Conservation (phyloP, 192 early-diverging fungal genomes). For the Oehlia diaphana region DNA sequence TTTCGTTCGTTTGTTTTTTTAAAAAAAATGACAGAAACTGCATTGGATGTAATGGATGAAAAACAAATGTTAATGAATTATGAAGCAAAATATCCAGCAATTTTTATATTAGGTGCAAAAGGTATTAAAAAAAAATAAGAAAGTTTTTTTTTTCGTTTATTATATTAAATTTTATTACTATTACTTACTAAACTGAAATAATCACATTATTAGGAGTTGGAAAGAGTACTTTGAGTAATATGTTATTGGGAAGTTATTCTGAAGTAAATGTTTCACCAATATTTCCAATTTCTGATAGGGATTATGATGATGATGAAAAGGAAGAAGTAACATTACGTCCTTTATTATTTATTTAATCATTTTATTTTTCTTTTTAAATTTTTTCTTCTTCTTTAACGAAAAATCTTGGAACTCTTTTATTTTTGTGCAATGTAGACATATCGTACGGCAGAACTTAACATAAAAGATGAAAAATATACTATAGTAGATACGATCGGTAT, state of each 20-base stretch:
- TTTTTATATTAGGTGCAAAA: too few species aligned
- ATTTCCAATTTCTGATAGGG: background rate
- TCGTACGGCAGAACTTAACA: background rate
- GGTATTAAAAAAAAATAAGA: too few species aligned
- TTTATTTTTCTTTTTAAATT: background rate
- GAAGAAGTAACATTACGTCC: background rate
- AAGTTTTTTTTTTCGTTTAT: too few species aligned
- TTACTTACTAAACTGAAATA: too few species aligned
- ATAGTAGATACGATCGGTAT: background rate
- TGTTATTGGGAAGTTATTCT: background rate
- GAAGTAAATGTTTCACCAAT: background rate
- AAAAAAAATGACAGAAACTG: too few species aligned
- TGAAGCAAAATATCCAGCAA: too few species aligned
- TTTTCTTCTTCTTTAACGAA: background rate
- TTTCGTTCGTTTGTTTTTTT: too few species aligned
- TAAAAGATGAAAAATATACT: background rate
- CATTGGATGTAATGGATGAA: too few species aligned
- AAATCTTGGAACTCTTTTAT: background rate
- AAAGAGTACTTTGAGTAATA: background rate
- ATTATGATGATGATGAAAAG: background rate
- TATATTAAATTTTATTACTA: too few species aligned
- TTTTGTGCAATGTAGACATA: background rate
- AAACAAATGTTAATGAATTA: too few species aligned
- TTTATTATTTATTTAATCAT: background rate
- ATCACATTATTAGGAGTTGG: too few species aligned